Evolutionary conservation across 768 basidiomycete genomes (phyloP).

Genomic region (Flagelloscypha sp.): DNA sequence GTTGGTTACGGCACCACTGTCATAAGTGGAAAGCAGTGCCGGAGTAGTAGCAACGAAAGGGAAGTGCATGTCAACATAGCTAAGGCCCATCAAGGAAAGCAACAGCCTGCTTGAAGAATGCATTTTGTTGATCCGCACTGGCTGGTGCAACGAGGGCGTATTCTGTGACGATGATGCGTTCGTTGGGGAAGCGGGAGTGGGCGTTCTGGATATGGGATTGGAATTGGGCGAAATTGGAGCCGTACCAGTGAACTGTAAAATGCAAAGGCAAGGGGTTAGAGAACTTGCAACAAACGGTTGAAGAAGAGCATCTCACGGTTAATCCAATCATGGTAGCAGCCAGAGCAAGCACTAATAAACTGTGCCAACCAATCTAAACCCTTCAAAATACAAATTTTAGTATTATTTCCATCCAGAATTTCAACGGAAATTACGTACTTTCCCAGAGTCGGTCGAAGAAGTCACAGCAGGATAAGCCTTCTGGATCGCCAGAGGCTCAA

Average conservation of each 20-base stretch:
- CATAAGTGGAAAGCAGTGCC: slow-evolving; percentile 14
- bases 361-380: slow-evolving; percentile 27
- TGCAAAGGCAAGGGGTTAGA: no score
- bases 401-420: no score
- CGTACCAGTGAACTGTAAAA: slow-evolving; percentile 11
- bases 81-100: slow-evolving; percentile 23
- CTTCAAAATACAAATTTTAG: no score
- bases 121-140: no score
- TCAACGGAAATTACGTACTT: no score
- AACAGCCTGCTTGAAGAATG: slow-evolving; percentile 25
- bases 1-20: slow-evolving; percentile 6
- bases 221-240: slow-evolving; percentile 20
- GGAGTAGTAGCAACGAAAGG: slow-evolving; percentile 28
- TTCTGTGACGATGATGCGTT: slow-evolving; percentile 4
- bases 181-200: slow-evolving; percentile 18
- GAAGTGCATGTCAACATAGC: slow-evolving; percentile 27
- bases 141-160: slow-evolving; percentile 1
- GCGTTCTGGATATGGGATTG: slow-evolving; percentile 18
- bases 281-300: background rate
- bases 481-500: slow-evolving; percentile 28
- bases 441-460: slow-evolving; percentile 21
- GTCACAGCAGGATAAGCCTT: slow-evolving; percentile 30
- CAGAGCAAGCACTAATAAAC: slow-evolving; percentile 26
- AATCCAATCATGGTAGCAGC: slow-evolving; percentile 27
- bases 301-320: slow-evolving; percentile 19